Percentiles rank a stretch among this genome's conserved stretches.
Evolutionary conservation across 2,329 filamentous ascomycete species (phyloP).

Genomic region (Xylaria digitata): DNA sequence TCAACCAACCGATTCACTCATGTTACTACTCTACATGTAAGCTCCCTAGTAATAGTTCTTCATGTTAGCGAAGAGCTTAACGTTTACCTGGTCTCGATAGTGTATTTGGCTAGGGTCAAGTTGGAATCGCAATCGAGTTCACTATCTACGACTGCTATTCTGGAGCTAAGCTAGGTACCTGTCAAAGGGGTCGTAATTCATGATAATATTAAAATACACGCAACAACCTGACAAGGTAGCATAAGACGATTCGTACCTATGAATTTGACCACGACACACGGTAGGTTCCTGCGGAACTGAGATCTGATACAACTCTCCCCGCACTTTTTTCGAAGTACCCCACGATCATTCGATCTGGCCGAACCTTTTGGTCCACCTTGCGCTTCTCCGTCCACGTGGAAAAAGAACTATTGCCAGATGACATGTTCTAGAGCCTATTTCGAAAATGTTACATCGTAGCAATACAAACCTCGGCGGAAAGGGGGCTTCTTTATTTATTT

Average conservation of each 20-base stretch:
- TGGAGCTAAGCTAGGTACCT: neutral
- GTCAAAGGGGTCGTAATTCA: neutral
- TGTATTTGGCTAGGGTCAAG: too few species aligned
- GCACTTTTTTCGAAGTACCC: constrained; percentile 29
- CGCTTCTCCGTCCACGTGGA: constrained; percentile 11
- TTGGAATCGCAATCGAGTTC: neutral
- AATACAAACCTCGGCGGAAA: too few species aligned
- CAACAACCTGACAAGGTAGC: too few species aligned
- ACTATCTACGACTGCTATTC: neutral
- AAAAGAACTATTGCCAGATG: neutral
- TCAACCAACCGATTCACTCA: too few species aligned
- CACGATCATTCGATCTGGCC: constrained; percentile 23
- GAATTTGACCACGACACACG: neutral
- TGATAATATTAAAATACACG: neutral
- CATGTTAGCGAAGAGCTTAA: neutral
- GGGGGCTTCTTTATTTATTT: too few species aligned
- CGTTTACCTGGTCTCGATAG: neutral
- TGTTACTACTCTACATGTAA: neutral
- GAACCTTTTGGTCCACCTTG: constrained; percentile 11
- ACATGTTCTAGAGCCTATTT: neutral
- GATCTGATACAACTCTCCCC: constrained; percentile 20
- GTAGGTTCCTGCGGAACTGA: too few species aligned
- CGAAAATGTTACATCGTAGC: neutral
- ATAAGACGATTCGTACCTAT: too few species aligned
- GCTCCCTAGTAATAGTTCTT: neutral